Percentiles rank a stretch among this genome's conserved stretches.
Evolutionary conservation across 2,329 filamentous ascomycete species (phyloP).

Genomic region (Chaetomium sp.): DNA sequence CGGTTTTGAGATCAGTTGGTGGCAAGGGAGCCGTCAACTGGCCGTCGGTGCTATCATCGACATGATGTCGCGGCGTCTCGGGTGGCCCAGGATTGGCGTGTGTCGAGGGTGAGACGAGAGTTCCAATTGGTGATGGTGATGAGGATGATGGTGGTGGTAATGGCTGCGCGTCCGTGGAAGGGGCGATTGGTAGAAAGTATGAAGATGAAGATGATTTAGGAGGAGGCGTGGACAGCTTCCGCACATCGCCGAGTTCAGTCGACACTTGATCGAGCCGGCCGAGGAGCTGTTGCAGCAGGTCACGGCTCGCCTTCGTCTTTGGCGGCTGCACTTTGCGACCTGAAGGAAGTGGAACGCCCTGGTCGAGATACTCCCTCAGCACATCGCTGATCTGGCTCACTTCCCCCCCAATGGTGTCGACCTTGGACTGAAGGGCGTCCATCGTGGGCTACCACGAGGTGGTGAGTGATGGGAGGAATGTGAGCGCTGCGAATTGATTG

Average conservation of each 20-base stretch:
- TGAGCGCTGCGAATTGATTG: conserved; percentile 8
- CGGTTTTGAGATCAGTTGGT: background rate
- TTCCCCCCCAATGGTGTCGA: conserved; percentile 20
- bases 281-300: conserved; percentile 19
- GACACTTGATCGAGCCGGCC: conserved; percentile 19
- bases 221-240: conserved; percentile 9
- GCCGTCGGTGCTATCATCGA: background rate
- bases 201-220: conserved; percentile 6
- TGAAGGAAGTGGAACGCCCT: conserved; percentile 9
- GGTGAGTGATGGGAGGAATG: conserved; percentile 1
- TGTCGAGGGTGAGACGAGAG: background rate
- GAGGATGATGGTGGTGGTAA: background rate
- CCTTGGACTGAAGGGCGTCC: conserved; percentile 20
- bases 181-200: background rate
- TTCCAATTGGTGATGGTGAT: background rate
- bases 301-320: conserved; percentile 19
- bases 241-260: conserved; percentile 8
- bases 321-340: conserved; percentile 22
- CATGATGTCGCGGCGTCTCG: too few relatives aligned
- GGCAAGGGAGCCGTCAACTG: background rate
- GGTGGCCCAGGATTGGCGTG: background rate
- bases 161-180: background rate
- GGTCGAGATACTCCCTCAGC: conserved; percentile 18
- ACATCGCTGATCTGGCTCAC: conserved; percentile 18
- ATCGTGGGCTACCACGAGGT: conserved; percentile 20